Evolutionary conservation across 306 rosid genomes (phyloP), one percentile per base, ranked within the genome.

Genomic region (Rosa chinensis): DNA sequence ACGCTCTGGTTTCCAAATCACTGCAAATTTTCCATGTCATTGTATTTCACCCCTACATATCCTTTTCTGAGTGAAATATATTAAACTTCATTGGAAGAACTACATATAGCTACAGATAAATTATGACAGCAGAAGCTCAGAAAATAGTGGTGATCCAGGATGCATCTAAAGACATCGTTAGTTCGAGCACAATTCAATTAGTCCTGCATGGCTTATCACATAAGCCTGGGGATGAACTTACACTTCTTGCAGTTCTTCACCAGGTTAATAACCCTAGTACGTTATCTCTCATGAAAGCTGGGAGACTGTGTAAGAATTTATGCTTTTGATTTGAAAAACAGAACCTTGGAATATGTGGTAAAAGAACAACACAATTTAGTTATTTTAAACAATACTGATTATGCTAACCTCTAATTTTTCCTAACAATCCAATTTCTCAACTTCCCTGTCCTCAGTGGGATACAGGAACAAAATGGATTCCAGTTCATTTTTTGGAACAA

Each of bases 101-200:
- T 21, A 44, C 58, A 14, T 74, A 47, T 17, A 70, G 64, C 50
- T 52, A 14, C 25, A 48, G 49, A 66, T 8, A 66, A 77, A 76
- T 49, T 17, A 58, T 49, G 21, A 82, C 80, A 87, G 66, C 74
- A 12, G 64, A 59, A 66, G 89, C 80, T 45, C 84, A 87, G 77
- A 90, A 76, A 79, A 85, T 89, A 25, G 85, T 92, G 88, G 91
- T 89, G 91, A 86, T 90, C 81, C 92, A 90, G 47, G 94, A 91
- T 73, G 90, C 93, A 79, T 83, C 97, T 67, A 90, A 81, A 82
- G 86, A 88, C 3, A 35, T 75, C 61, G 87, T 86, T 53, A 85
- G 93, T 79, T 63, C 69, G 83, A 80, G 73, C 53, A 87, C 88
- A 79, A 83, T 92, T 58, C 47, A 14, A 76, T 77, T 72, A 79